Base-by-base conservation (phyloP, 2,329 filamentous ascomycete genomes). In the Trichoderma arundinaceum region DNA sequence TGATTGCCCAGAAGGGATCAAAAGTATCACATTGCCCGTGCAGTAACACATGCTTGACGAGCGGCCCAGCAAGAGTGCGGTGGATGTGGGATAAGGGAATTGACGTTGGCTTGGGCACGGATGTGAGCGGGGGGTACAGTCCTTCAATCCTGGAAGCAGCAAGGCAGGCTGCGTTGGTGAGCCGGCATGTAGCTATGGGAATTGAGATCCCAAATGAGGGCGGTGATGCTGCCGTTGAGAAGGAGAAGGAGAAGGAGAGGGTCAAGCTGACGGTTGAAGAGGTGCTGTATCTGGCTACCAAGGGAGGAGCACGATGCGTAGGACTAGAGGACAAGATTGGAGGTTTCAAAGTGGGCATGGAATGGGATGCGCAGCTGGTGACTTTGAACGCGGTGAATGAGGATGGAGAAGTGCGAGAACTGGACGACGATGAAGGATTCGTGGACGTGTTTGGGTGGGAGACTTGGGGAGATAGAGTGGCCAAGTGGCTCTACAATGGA, bases 391-490 rank as follows among this genome's bases (percentile, higher is more conserved):
- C 72, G 4, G 82, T 87, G 1, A 56, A 64, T 5, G 66, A 72
- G 0, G 72, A 71, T 9, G 72, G 69, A 22, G 75, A 69, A 3
- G 64, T 64, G 19, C 17, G 28, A 12, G 67, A 70, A 0, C 57
- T 70, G 19, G 67, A 53, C 4, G 71, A 70, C 1, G 80, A 83
- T 3, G 78, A 79, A 1, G 88, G 90, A 0, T 88, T 89, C 53
- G 92, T 97, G 0, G 93, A 97, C 77, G 77, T 97, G 0, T 99
- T 97, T 81, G 94, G 93, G 1, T 92, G 90, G 86, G 94, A 98
- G 83, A 86, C 74, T n/a, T 96, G 91, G 92, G 87, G 90, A 44
- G 92, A 98, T 73, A 87, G 83, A 73, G 80, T 98, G 10, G 91
- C 92, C 60, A 99, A 99, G 82, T 99, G 95, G 95, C 82, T 98